Base-by-base conservation (phyloP, 1,139 yeast genomes). In the Geotrichum histeridarum region DNA sequence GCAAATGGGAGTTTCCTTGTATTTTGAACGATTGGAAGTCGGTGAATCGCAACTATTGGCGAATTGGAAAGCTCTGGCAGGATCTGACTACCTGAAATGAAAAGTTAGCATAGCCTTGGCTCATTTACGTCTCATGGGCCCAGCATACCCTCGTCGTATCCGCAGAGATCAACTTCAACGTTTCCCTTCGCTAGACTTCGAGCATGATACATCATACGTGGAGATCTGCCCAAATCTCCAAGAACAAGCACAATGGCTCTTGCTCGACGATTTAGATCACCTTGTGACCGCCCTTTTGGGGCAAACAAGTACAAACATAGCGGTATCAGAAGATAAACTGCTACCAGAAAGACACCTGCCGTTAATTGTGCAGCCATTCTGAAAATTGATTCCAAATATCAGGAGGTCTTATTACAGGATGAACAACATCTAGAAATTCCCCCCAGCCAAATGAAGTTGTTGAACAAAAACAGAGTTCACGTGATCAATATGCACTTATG, bases 161-260 rank as follows among this genome's bases (percentile, higher is more conserved):
- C 99, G 69, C 96, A 86, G 44, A 93, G 69, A 59, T 85, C 88
- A 1, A 94, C 99, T 49, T 77, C 76, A 68, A 84, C 85, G 0
- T 89, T 93, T 1, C 73, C 67, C 50, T 76, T 72, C n/a, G 87
- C 79, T 61, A 93, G 82, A 53, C 95, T 85, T 56, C 77, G 71
- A 0, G 96, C 96, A 68, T 94, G 99, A 69, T 93, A 87, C 63
- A 86, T 80, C 88, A 93, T 93, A 59, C 99, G 75, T 4, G 99
- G 99, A 1, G 98, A 91, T 64, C 91, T 95, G 12, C 96, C 97
- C 53, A 94, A 69, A 66, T 93, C 99, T 1, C 99, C 99, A 31
- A 94, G 73, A 1, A 93, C 99, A 57, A 88, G 78, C 31, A 93
- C 82, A 8, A 87, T 77, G 3, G 89, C 82, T 46, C 88, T 73